Conservation (phyloP, 306 rosid genomes). For the Biancaea sappan region DNA sequence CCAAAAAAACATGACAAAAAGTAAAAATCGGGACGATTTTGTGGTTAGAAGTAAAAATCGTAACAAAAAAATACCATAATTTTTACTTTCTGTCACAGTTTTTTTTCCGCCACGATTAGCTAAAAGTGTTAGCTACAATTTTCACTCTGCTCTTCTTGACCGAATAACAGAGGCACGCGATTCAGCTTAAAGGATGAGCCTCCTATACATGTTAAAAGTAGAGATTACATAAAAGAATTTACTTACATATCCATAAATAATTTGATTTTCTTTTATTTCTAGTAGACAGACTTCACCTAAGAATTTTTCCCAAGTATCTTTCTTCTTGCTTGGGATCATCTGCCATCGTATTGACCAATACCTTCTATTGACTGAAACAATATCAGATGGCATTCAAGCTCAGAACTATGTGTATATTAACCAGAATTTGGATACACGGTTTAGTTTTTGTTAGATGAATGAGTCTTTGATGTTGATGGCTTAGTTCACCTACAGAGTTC, state of each 20-base stretch:
- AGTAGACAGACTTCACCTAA: not conserved
- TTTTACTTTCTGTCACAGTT: too few relatives aligned
- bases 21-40: too few relatives aligned
- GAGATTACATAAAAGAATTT: not conserved
- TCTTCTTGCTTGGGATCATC: not conserved
- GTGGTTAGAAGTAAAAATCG: too few relatives aligned
- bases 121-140: too few relatives aligned
- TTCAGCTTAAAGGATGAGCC: too few relatives aligned
- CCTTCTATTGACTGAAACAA: not conserved
- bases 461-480: not conserved
- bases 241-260: not conserved
- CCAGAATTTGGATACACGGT: not conserved
- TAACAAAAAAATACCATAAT: too few relatives aligned
- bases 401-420: not conserved
- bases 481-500: not conserved
- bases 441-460: constrained; percentile 21
- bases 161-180: too few relatives aligned
- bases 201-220: not conserved
- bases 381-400: constrained; percentile 3
- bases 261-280: not conserved
- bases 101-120: too few relatives aligned
- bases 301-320: not conserved
- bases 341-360: not conserved
- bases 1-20: too few relatives aligned
- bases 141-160: too few relatives aligned